A percentile compares a stretch with the other conserved stretches of the same genome.
Evolutionary conservation across 805 yeast genomes (phyloP).

Genomic region (Pichia cephalocereana): DNA sequence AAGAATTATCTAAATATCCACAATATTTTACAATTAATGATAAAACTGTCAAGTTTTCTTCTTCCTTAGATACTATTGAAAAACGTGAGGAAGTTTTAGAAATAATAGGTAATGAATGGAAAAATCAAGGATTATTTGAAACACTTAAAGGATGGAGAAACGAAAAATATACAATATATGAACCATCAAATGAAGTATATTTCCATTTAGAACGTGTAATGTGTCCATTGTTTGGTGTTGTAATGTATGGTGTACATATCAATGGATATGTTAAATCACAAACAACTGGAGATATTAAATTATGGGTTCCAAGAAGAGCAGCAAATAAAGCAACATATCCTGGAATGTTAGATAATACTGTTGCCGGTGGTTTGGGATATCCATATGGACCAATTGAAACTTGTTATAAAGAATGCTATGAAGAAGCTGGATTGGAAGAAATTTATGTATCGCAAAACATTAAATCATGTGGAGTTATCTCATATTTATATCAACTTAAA

Average conservation of each 20-base stretch:
- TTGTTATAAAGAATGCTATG: constrained; percentile 73
- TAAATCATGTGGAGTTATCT: constrained; percentile 51
- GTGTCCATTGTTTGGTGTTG: constrained; percentile 73
- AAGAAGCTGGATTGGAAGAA: constrained; percentile 75
- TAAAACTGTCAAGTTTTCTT: constrained; percentile 23
- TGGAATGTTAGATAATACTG: constrained; percentile 82
- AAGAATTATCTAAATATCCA: constrained; percentile 16
- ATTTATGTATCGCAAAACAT: constrained; percentile 39
- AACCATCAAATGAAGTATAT: constrained; percentile 47
- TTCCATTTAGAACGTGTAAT: constrained; percentile 71
- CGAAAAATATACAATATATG: constrained; percentile 70
- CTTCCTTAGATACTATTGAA: constrained; percentile 29
- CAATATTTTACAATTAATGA: constrained; percentile 22
- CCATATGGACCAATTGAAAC: constrained; percentile 74
- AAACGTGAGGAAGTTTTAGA: constrained; percentile 33
- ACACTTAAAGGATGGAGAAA: constrained; percentile 70
- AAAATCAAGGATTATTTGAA: constrained; percentile 26
- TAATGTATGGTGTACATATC: constrained; percentile 84
- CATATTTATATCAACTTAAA: constrained; percentile 47
- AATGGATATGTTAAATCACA: constrained; percentile 51
- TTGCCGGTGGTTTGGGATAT: constrained; percentile 90
- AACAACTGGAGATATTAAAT: constrained; percentile 34
- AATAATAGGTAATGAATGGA: constrained; percentile 34
- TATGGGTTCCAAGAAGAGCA: constrained; percentile 86
- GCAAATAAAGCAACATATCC: constrained; percentile 80